A percentile compares a stretch with the other conserved stretches of the same genome.
Conservation (phyloP, 768 basidiomycete species). For the Lactarius indigo region DNA sequence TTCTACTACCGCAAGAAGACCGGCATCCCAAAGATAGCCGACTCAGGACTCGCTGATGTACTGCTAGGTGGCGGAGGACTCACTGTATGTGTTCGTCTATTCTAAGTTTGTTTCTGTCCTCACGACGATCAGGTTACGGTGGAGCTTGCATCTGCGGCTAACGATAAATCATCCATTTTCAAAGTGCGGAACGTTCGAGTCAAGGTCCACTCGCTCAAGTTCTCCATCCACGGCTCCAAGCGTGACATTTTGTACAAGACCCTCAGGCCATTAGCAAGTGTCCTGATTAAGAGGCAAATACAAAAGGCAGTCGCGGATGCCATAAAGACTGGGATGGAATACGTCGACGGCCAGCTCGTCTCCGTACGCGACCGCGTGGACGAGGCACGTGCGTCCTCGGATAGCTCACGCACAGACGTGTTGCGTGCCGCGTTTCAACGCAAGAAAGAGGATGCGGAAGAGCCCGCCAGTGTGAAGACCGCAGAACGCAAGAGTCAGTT, state of each 20-base stretch:
- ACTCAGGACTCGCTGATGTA: constrained; percentile 84
- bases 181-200: constrained; percentile 67
- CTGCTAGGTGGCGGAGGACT: constrained; percentile 82
- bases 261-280: constrained; percentile 71
- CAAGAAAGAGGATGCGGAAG: constrained; percentile 48
- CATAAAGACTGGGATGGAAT: constrained; percentile 77
- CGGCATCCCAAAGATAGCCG: constrained; percentile 74
- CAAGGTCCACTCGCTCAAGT: constrained; percentile 85
- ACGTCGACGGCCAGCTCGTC: constrained; percentile 85
- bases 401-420: constrained; percentile 42
- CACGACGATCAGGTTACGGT: constrained; percentile 44
- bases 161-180: constrained; percentile 68
- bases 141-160: constrained; percentile 55
- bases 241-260: constrained; percentile 89
- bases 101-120: not conserved
- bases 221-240: constrained; percentile 87
- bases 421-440: constrained; percentile 64
- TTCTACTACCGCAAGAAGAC: constrained; percentile 89
- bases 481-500: constrained; percentile 58
- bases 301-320: constrained; percentile 59
- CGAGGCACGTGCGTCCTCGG: constrained; percentile 40
- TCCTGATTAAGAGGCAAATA: constrained; percentile 76
- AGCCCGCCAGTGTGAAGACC: constrained; percentile 35
- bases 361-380: constrained; percentile 77
- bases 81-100: constrained; percentile 40